A percentile compares a stretch with the other conserved stretches of the same genome.
phyloP scores from a whole-genome alignment of 148 eudicot genomes.

The Cornus florida region DNA sequence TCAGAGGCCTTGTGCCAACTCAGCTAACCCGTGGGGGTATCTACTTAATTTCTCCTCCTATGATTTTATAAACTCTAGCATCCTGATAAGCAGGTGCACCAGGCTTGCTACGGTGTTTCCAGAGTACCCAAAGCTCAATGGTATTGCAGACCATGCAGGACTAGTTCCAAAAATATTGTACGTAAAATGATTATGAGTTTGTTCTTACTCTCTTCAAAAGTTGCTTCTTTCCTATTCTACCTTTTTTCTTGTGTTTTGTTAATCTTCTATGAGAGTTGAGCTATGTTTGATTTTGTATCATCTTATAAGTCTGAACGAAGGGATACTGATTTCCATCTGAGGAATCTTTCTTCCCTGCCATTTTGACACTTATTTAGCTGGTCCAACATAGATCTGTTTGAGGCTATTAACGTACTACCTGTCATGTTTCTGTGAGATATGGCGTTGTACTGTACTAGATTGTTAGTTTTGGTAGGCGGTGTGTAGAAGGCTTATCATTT shows the following conservation, averaged over 20 bases:
- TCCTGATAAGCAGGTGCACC: conserved; percentile 45
- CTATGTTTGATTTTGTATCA: not conserved
- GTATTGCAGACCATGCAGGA: conserved; percentile 59
- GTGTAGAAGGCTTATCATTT: too few species aligned
- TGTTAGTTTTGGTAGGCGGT: too few species aligned
- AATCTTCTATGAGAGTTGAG: not conserved
- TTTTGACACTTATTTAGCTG: not conserved
- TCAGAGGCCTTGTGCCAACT: too few species aligned
- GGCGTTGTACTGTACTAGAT: not conserved
- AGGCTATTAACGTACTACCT: not conserved
- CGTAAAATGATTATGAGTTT: conserved; percentile 19
- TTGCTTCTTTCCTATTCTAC: not conserved
- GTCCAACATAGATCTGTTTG: not conserved
- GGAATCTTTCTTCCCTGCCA: not conserved
- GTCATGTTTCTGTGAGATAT: conserved; percentile 3
- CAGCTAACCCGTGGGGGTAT: too few species aligned
- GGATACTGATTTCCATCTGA: not conserved
- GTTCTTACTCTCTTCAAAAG: not conserved
- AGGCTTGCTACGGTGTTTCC: conserved; percentile 63
- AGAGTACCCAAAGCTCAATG: conserved; percentile 52
- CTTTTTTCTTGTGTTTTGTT: not conserved
- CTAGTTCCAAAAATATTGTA: conserved; percentile 51
- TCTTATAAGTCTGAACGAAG: not conserved
- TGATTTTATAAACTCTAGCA: not conserved
- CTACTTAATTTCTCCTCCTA: too few species aligned